Evolutionary conservation across 2,329 filamentous ascomycete species (phyloP), one percentile per base, ranked within the genome.

Genomic region (Neofusicoccum sp.): DNA sequence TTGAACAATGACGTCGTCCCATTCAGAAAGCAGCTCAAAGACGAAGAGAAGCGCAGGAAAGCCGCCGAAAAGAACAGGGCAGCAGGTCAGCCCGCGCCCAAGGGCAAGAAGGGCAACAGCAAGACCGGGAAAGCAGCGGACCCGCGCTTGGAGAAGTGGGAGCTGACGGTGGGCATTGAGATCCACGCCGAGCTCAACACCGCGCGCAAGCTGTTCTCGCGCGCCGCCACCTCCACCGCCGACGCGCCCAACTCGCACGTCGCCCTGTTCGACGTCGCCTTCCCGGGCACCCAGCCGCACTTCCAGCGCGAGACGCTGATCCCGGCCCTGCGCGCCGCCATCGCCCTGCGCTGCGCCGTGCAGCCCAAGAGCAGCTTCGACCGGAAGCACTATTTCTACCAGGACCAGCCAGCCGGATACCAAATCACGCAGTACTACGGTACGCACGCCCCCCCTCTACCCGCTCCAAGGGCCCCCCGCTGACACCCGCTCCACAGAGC

Each of bases 311-410:
- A 89, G 65, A 92, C 91, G 0, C 80, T 99, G 9, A 83, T 98
- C 41, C 95, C 95, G 3, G 95, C 95, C n/a, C 74, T 99, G 14
- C 88, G 95, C 65, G 94, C 94, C 16, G 94, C 95, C 0, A 80
- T 97, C 56, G 92, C 93, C 0, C 81, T 99, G 48, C 86, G 89
- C 64, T 98, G 95, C 76, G 79, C 87, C 1, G 84, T 98, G 59
- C 90, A 96, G 73, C 81, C 78, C 1, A 83, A 86, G 69, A 97
- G 93, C 76, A 87, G 86, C 61, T 99, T 97, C 78, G 95, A 99
- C 77, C 85, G 95, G 67, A 99, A 99, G 76, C 95, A 99, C 77
- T 99, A 99, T 78, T 98, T 99, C 77, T 97, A 97, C 81, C 96
- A 95, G 86, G 95, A 99, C 76, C 95, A 99, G 77, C 95, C 95